Evolutionary conservation across 805 yeast genomes (phyloP), one percentile per base, ranked within the genome.

Genomic region (Candida dendrica): DNA sequence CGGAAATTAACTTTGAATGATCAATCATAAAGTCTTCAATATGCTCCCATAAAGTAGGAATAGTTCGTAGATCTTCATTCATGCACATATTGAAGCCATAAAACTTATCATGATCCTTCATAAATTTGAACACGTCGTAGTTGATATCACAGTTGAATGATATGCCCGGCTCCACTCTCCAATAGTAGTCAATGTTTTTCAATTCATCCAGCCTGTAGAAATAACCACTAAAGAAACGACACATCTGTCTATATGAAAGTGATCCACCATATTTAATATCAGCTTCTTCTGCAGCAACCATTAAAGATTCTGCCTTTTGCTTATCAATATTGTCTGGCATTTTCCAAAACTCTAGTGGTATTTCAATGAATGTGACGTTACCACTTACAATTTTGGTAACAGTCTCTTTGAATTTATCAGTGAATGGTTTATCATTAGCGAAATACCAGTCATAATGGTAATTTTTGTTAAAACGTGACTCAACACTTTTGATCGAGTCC

Each of bases 371-470:
- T 4, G 50, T 53, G 2, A 65, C 66, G 7, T 55, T 55, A 0
- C 79, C 76, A 24, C 77, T 68, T 3, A 69, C 62, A 9, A 52
- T 40, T 7, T 48, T 48, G 5, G 58, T 32, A 0, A 73, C 55
- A 18, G 53, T 49, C 13, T 44, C 39, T 18, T 61, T 61, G 46
- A 76, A 74, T 7, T 66, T 64, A 1, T 53, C 48, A 3, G 64
- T 50, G 48, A 76, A 76, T 1, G 66, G 67, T 42, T 64, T 62
- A 47, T 76, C 71, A 47, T 75, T 76, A 22, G 71, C 56, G 49
- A 76, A 87, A 16, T 84, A 84, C 95, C 95, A 87, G 48, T 90
- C 95, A 56, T 87, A 87, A 45, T 80, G 70, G 65, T 64, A 85
- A 40, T 77, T 70, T 14, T 63, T 55, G 66, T 87, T 87, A 70